Evolutionary conservation across 2,329 filamentous ascomycete genomes (phyloP).

Genomic region (Aspergillaceae sp.): DNA sequence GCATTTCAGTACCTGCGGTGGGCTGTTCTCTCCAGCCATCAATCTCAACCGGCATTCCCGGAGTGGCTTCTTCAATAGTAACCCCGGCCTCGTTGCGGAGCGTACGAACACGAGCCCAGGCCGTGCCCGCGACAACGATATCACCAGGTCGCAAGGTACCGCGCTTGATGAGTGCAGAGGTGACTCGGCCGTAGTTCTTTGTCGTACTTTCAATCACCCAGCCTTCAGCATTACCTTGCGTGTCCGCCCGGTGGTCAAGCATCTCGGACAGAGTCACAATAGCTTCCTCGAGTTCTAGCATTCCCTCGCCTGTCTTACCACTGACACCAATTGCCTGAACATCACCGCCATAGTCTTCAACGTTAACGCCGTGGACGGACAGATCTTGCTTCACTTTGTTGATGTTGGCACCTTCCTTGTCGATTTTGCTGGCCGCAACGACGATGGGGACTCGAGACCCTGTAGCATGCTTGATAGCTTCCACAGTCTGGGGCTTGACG

Average conservation of each 20-base stretch:
- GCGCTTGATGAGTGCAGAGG: conserved; percentile 79
- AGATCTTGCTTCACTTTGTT: conserved; percentile 85
- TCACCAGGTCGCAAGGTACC: conserved; percentile 77
- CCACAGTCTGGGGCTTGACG: conserved; percentile 92
- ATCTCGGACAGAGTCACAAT: conserved; percentile 80
- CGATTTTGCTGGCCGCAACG: conserved; percentile 95
- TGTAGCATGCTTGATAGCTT: conserved; percentile 89
- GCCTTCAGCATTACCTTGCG: conserved; percentile 70
- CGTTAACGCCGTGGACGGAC: conserved; percentile 70
- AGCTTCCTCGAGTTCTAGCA: conserved; percentile 85
- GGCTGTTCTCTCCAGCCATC: conserved; percentile 91
- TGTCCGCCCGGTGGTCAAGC: conserved; percentile 77
- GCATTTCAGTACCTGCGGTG: conserved; percentile 73
- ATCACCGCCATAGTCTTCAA: conserved; percentile 92
- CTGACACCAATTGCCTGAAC: conserved; percentile 86
- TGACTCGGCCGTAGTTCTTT: conserved; percentile 73
- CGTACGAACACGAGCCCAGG: conserved; percentile 77
- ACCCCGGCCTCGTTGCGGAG: conserved; percentile 77
- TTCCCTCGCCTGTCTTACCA: conserved; percentile 87
- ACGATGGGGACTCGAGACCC: conserved; percentile 86
- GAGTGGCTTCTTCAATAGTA: conserved; percentile 63
- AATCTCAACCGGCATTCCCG: conserved; percentile 84
- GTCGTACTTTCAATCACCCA: conserved; percentile 90
- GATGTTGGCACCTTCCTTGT: conserved; percentile 72
- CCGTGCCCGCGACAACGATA: conserved; percentile 75